These are phyloP conservation scores for Hyaloperonospora brassicae DNA, from an alignment of 352 stramenopile genomes.

Conservation along the genomic window DNA sequence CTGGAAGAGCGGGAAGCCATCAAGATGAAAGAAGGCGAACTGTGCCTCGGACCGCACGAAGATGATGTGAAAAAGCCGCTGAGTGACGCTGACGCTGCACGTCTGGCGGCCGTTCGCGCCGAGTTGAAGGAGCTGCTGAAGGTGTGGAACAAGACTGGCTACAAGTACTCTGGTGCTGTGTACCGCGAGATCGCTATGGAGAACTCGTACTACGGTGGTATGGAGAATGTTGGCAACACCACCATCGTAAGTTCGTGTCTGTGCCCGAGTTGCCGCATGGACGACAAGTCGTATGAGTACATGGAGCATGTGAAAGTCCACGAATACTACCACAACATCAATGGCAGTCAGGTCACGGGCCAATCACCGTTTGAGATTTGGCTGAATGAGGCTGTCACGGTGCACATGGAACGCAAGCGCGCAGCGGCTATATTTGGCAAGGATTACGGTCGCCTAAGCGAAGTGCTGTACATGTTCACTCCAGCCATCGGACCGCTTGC, in stretches of 20 bases:
- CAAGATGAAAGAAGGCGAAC: slow-evolving; percentile 52
- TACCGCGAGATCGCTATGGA: slow-evolving; percentile 81
- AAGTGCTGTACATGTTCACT: slow-evolving; percentile 69
- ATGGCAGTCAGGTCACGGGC: slow-evolving; percentile 69
- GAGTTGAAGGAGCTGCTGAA: slow-evolving; percentile 59
- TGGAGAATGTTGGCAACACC: slow-evolving; percentile 80
- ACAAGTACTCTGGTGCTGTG: slow-evolving; percentile 76
- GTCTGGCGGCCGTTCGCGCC: slow-evolving; percentile 38
- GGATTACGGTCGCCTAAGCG: slow-evolving; percentile 61
- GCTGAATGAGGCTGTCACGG: slow-evolving; percentile 74
- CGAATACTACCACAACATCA: slow-evolving; percentile 84
- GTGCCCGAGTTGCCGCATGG: slow-evolving; percentile 66
- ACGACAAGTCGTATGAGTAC: slow-evolving; percentile 71
- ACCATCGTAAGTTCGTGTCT: slow-evolving; percentile 71
- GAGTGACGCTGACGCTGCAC: slow-evolving; percentile 32
- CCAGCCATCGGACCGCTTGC: slow-evolving; percentile 60
- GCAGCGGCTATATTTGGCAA: slow-evolving; percentile 54
- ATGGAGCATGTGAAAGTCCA: slow-evolving; percentile 80
- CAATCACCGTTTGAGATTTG: slow-evolving; percentile 78
- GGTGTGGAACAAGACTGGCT: slow-evolving; percentile 70
- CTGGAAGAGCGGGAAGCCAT: slow-evolving; percentile 55
- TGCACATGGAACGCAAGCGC: slow-evolving; percentile 75
- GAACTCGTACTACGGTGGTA: slow-evolving; percentile 77
- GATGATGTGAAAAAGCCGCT: slow-evolving; percentile 40
- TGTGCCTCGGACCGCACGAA: slow-evolving; percentile 54